A percentile compares a stretch with the other conserved stretches of the same genome.
phyloP scores from a whole-genome alignment of 2,329 filamentous ascomycete species.

The Fusarium tanahbumbuense region DNA sequence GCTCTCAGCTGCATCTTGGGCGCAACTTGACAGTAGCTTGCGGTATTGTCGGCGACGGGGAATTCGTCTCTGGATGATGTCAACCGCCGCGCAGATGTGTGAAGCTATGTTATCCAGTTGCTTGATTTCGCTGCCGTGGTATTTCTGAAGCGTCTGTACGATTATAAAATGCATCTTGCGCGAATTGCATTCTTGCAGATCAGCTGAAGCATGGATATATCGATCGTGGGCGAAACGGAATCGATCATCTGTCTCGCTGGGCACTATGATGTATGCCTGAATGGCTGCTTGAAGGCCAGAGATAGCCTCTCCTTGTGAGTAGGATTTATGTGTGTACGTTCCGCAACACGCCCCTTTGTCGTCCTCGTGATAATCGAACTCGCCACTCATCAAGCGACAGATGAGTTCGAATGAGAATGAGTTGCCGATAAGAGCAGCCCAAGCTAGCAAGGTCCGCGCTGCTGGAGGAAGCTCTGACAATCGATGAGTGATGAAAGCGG shows the following conservation, averaged over 20 bases:
- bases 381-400: conserved; percentile 78
- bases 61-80: conserved; percentile 77
- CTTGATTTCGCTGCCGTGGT: conserved; percentile 70
- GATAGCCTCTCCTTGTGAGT: conserved; percentile 75
- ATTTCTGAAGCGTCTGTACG: conserved; percentile 81
- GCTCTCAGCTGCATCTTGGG: conserved; percentile 80
- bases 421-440: conserved; percentile 85
- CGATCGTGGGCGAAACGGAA: conserved; percentile 92
- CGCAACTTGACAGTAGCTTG: conserved; percentile 81
- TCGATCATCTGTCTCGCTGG: conserved; percentile 84
- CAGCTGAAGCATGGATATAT: conserved; percentile 79
- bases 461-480: conserved; percentile 79
- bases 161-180: conserved; percentile 93
- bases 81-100: conserved; percentile 82
- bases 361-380: conserved; percentile 72
- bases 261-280: conserved; percentile 81
- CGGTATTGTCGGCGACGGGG: conserved; percentile 73
- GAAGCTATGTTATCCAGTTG: conserved; percentile 79
- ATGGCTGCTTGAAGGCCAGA: conserved; percentile 85
- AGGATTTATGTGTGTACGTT: conserved; percentile 47
- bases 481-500: conserved; percentile 82
- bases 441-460: conserved; percentile 83
- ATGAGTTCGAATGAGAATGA: conserved; percentile 87
- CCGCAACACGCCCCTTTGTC: conserved; percentile 51
- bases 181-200: conserved; percentile 75